Evolutionary conservation across 2,329 filamentous ascomycete genomes (phyloP).

Genomic region (Dactylellina cionopaga): DNA sequence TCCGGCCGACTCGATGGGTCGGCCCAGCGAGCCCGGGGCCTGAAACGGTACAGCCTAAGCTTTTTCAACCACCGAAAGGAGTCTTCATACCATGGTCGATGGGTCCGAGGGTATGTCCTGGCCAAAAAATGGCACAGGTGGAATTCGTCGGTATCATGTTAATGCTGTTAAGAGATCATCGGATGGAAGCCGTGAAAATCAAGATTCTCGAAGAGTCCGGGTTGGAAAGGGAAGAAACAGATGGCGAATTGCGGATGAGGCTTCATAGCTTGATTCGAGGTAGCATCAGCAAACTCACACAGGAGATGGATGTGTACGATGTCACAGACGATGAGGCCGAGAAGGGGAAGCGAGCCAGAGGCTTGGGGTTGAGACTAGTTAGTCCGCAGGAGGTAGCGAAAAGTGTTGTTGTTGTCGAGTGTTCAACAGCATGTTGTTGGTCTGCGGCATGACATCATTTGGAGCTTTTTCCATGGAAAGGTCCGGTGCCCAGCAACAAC

Average conservation of each 20-base stretch:
- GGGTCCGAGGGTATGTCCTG: conserved; percentile 66
- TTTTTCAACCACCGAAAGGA: conserved; percentile 61
- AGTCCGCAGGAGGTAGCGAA: neutral
- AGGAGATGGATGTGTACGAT: conserved; percentile 34
- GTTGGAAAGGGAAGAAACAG: conserved; percentile 14
- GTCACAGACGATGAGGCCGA: conserved; percentile 5
- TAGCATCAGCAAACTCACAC: conserved; percentile 15
- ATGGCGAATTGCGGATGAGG: conserved; percentile 5
- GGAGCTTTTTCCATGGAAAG: too few relatives aligned
- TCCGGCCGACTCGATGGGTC: conserved; percentile 62
- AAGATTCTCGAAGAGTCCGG: neutral
- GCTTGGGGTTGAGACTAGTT: conserved; percentile 10
- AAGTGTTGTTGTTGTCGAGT: too few relatives aligned
- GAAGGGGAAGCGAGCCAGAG: neutral
- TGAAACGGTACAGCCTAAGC: conserved; percentile 11
- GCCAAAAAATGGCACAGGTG: conserved; percentile 68
- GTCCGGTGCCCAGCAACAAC: too few relatives aligned
- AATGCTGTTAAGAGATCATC: conserved; percentile 59
- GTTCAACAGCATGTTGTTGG: too few relatives aligned
- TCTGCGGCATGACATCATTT: too few relatives aligned
- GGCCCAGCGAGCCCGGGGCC: conserved; percentile 45
- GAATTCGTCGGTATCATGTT: conserved; percentile 66
- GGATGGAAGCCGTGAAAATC: conserved; percentile 54
- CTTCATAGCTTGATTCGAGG: neutral
- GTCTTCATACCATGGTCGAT: conserved; percentile 65